Base-by-base conservation (phyloP, 2,329 filamentous ascomycete species). In the Ophiostoma piceae region DNA sequence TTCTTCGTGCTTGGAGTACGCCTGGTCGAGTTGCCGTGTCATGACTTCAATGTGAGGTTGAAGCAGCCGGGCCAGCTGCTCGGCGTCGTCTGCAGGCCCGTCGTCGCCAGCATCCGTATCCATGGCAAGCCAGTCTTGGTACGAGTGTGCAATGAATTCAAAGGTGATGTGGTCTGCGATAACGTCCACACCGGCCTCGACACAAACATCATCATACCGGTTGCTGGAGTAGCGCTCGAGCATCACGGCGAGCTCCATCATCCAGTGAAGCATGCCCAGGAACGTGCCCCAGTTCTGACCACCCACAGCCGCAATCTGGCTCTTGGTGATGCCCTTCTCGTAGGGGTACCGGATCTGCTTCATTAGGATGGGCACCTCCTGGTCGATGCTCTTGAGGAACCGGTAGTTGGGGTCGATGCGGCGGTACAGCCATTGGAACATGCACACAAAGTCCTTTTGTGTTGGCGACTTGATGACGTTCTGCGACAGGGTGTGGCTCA, bases 201-300 rank as follows among this genome's bases (percentile, higher is more conserved):
- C 85, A 77, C 93, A 97, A 0, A 93, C 94, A 68, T 97, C 91
- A 74, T 97, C 93, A 78, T 97, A 99, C 66, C 88, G 88, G 71
- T 93, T 90, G 69, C 82, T 79, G 1, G 87, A 83, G 77, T 94
- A 98, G 29, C 91, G 87, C 72, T 98, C 94, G 76, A 98, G 87
- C 90, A 98, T 96, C 74, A 94, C 90, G 4, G 92, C 92, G 68
- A 99, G 83, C 79, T 98, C 94, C 94, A 99, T 97, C 88, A 99
- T 94, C 95, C 95, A 99, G 80, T 99, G 94, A 67, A 99, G 84
- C 78, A 99, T 83, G 0, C 94, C 95, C 14, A 99, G 83, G 76
- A 99, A 98, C 0, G 92, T 95, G 72, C 91, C 91, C 95, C 95
- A 99, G 77, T 98, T 98, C 79, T 97, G 93, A 2, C 94, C 94